Conservation (phyloP, 1,284 basidiomycete species). For the Leccinum subatratum region DNA sequence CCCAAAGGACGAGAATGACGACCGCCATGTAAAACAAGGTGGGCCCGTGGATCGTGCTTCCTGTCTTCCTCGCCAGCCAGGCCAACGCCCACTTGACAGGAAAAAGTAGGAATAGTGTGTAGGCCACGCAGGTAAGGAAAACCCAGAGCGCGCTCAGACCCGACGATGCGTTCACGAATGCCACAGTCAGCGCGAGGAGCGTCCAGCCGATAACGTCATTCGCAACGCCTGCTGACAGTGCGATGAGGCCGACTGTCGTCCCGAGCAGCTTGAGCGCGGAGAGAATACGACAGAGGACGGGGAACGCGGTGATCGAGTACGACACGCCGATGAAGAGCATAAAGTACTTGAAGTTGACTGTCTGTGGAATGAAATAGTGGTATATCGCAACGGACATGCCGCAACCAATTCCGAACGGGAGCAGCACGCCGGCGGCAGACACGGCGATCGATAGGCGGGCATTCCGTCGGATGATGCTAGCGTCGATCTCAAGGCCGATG, state of each 20-base stretch:
- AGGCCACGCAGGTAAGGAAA: slow-evolving; percentile 77
- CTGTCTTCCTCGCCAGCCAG: slow-evolving; percentile 75
- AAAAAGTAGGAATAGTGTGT: slow-evolving; percentile 76
- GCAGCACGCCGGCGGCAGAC: slow-evolving; percentile 64
- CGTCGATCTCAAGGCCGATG: slow-evolving; percentile 88
- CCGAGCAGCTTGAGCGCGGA: slow-evolving; percentile 81
- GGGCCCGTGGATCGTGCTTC: slow-evolving; percentile 76
- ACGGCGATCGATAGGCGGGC: slow-evolving; percentile 43
- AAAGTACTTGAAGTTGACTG: slow-evolving; percentile 76
- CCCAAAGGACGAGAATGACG: slow-evolving; percentile 74
- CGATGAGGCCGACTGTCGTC: slow-evolving; percentile 89
- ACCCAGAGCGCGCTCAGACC: slow-evolving; percentile 78
- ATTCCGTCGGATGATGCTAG: slow-evolving; percentile 56
- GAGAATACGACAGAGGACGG: slow-evolving; percentile 87
- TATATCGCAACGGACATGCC: slow-evolving; percentile 81
- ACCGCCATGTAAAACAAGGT: slow-evolving; percentile 76
- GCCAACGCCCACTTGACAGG: slow-evolving; percentile 58
- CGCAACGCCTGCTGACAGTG: slow-evolving; percentile 89
- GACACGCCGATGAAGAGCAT: slow-evolving; percentile 92
- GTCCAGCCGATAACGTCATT: slow-evolving; percentile 83
- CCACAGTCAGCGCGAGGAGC: slow-evolving; percentile 78
- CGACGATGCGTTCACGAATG: slow-evolving; percentile 79
- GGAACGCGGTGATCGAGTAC: slow-evolving; percentile 91
- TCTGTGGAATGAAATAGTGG: slow-evolving; percentile 66
- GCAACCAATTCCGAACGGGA: slow-evolving; percentile 80